Evolutionary conservation across 805 yeast species (phyloP).

Genomic region (Tanozyma kutaoensis): DNA sequence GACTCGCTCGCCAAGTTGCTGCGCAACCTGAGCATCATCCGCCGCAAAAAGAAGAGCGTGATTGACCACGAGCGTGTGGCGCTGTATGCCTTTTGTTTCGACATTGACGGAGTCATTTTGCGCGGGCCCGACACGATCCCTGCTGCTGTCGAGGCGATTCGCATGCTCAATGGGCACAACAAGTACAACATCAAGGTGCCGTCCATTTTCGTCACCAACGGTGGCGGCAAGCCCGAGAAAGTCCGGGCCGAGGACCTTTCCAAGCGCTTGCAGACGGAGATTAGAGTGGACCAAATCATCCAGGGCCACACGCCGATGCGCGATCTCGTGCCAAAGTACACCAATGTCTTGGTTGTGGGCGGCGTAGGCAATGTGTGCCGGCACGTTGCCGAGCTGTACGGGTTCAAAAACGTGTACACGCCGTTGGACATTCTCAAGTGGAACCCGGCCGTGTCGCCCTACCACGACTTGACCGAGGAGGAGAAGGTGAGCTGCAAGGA

Average conservation of each 20-base stretch:
- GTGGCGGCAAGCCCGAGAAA: slow-evolving; percentile 79
- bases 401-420: slow-evolving; percentile 70
- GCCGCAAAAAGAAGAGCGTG: slow-evolving; percentile 34
- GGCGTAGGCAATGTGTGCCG: slow-evolving; percentile 81
- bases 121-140: slow-evolving; percentile 79
- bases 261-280: slow-evolving; percentile 41
- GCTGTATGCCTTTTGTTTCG: slow-evolving; percentile 82
- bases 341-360: slow-evolving; percentile 77
- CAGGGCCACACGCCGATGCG: slow-evolving; percentile 94
- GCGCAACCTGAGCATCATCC: slow-evolving; percentile 31
- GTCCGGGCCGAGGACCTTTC: slow-evolving; percentile 63
- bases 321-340: slow-evolving; percentile 53
- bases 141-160: slow-evolving; percentile 62
- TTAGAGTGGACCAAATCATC: slow-evolving; percentile 68
- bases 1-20: slow-evolving; percentile 31
- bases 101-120: slow-evolving; percentile 83
- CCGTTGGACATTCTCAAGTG: slow-evolving; percentile 76
- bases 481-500: slow-evolving; percentile 37
- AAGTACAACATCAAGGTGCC: slow-evolving; percentile 69
- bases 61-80: slow-evolving; percentile 66
- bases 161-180: slow-evolving; percentile 65
- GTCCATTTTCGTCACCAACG: slow-evolving; percentile 78
- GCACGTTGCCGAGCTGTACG: slow-evolving; percentile 71
- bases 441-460: slow-evolving; percentile 80
- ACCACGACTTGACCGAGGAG: slow-evolving; percentile 65